Conservation (phyloP, 2,329 filamentous ascomycete species). For the Huntiella decipiens region DNA sequence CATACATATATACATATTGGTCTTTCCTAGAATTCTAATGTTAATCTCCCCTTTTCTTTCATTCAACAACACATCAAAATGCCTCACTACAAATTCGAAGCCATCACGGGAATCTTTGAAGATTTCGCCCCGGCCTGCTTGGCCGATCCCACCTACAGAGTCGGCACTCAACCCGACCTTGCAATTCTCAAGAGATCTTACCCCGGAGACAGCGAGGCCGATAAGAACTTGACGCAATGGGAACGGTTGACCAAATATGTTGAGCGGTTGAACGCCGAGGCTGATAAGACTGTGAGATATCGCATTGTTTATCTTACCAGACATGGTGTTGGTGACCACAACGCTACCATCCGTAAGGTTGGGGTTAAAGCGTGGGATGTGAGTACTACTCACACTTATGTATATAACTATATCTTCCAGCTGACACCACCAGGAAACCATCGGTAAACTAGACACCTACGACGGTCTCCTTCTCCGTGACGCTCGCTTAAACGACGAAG, state of each 20-base stretch:
- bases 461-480: conserved; percentile 23
- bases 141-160: conserved; percentile 16
- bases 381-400: conserved; percentile 9
- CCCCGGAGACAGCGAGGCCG: conserved; percentile 11
- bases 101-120: conserved; percentile 28
- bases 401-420: not conserved
- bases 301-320: conserved; percentile 35
- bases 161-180: conserved; percentile 28
- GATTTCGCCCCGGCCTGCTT: conserved; percentile 21
- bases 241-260: conserved; percentile 29
- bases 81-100: conserved; percentile 15
- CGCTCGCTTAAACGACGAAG: conserved; percentile 30
- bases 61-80: not conserved
- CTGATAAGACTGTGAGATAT: conserved; percentile 27
- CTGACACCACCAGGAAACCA: conserved; percentile 16
- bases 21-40: too few species aligned
- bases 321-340: conserved; percentile 35
- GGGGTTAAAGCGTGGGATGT: conserved; percentile 38
- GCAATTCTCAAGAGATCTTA: conserved; percentile 33
- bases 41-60: too few species aligned
- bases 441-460: conserved; percentile 23
- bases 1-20: too few species aligned
- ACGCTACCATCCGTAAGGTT: conserved; percentile 33
- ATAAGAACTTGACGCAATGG: conserved; percentile 28
- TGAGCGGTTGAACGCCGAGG: conserved; percentile 24